Conservation (phyloP, 495 filamentous ascomycete genomes). For the Xeromyces bisporus region DNA sequence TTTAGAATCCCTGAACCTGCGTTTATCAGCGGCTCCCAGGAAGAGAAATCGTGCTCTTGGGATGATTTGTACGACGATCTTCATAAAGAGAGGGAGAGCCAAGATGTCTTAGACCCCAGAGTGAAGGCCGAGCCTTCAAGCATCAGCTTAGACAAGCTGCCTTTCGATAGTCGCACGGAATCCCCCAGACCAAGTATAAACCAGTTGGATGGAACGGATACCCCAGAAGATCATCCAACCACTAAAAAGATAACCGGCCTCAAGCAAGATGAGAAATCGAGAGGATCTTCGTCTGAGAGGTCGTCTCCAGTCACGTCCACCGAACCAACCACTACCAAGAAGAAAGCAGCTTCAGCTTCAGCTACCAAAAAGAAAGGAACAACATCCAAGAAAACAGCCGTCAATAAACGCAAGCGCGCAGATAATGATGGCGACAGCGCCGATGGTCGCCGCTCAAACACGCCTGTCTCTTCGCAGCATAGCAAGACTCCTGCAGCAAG, state of each 20-base stretch:
- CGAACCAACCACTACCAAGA: slow-evolving; percentile 14
- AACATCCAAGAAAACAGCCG: slow-evolving; percentile 33
- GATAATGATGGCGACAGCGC: slow-evolving; percentile 29
- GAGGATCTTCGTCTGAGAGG: slow-evolving; percentile 19
- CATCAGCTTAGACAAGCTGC: slow-evolving; percentile 15
- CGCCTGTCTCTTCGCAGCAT: slow-evolving; percentile 30
- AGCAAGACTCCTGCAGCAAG: slow-evolving; percentile 29
- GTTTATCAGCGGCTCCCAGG: slow-evolving; percentile 3
- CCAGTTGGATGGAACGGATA: slow-evolving; percentile 14
- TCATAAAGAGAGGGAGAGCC: slow-evolving; percentile 2
- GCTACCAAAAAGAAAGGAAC: slow-evolving; percentile 41
- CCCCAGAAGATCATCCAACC: slow-evolving; percentile 18
- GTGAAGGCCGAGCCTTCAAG: slow-evolving; percentile 24
- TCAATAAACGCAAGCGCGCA: slow-evolving; percentile 41
- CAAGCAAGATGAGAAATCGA: slow-evolving; percentile 18
- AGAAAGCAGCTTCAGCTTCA: slow-evolving; percentile 19
- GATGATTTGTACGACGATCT: slow-evolving; percentile 19
- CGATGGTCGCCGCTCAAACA: slow-evolving; percentile 26
- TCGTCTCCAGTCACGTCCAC: slow-evolving; percentile 20
- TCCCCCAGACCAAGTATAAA: slow-evolving; percentile 7
- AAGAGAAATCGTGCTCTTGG: slow-evolving; percentile 11
- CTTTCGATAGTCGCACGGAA: slow-evolving; percentile 14
- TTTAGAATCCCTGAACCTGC: slow-evolving; percentile 12
- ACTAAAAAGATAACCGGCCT: slow-evolving; percentile 24
- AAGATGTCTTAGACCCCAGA: slow-evolving; percentile 2